Percentiles rank a stretch among this genome's conserved stretches.
Conservation (phyloP, 768 basidiomycete genomes). For the Erythrobasidium yunnanense region DNA sequence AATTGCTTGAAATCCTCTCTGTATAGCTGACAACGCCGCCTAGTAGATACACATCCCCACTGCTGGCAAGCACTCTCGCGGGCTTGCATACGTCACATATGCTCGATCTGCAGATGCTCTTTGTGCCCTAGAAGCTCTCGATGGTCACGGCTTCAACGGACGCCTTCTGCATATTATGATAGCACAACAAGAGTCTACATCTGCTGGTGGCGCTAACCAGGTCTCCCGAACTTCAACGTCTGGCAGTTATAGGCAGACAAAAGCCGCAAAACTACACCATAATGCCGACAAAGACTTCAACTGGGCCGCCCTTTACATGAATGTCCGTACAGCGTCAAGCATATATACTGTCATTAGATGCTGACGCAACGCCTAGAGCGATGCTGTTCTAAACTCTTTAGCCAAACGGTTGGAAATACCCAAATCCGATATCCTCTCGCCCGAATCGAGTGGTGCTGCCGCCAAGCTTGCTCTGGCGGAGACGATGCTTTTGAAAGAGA, state of each 20-base stretch:
- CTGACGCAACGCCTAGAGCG: too few species aligned
- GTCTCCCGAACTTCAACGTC: too few species aligned
- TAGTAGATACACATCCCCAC: too few species aligned
- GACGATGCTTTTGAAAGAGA: conserved; percentile 90
- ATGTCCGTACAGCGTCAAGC: conserved; percentile 53
- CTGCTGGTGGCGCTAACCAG: not conserved
- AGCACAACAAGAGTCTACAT: conserved; percentile 48
- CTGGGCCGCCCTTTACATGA: conserved; percentile 93
- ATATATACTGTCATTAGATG: conserved; percentile 1
- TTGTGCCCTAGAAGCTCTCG: conserved; percentile 63
- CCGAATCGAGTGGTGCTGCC: conserved; percentile 64
- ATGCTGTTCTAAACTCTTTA: conserved; percentile 82
- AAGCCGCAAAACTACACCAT: not conserved
- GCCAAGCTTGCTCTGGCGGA: conserved; percentile 94
- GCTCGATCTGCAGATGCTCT: conserved; percentile 44
- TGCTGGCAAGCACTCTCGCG: too few species aligned
- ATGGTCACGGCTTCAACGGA: conserved; percentile 79
- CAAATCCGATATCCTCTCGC: conserved; percentile 78
- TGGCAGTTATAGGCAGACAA: not conserved
- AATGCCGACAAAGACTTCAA: conserved; percentile 69
- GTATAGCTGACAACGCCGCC: too few species aligned
- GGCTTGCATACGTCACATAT: not conserved
- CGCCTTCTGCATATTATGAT: conserved; percentile 80
- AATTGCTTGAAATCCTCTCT: too few species aligned
- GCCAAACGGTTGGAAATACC: conserved; percentile 76